Base-by-base conservation (phyloP, 768 basidiomycete genomes). In the Kondoa malvinella region DNA sequence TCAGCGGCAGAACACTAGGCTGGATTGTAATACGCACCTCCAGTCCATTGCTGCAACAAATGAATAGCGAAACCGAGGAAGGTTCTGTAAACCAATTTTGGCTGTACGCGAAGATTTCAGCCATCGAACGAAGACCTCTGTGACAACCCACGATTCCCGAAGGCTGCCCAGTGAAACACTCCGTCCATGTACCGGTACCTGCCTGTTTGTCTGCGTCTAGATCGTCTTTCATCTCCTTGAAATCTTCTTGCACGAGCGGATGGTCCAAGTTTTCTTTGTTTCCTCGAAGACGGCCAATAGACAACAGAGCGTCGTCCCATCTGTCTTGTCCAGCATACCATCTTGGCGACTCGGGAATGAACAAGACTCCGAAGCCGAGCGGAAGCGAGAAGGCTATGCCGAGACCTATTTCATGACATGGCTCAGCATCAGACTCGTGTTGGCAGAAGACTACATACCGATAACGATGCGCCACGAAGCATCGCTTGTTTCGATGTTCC, bases 21-120 rank as follows among this genome's bases (percentile, higher is more conserved):
- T n/a, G n/a, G n/a, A n/a, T n/a, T n/a, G 60, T 16, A 62, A 27
- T 15, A 62, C 21, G 17, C 27, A 15, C 16, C 60, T 21, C 60
- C 60, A 15, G 60, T 62, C 60, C 60, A 62, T 62, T 62, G 60
- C 27, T 62, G 60, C 60, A 62, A 62, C 17, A 62, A 62, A 27
- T 62, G 60, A n/a, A n/a, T n/a, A n/a, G n/a, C n/a, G n/a, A n/a
- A n/a, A n/a, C n/a, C n/a, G n/a, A n/a, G n/a, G n/a, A n/a, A n/a
- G n/a, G n/a, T n/a, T n/a, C n/a, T n/a, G n/a, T n/a, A n/a, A n/a
- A n/a, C n/a, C n/a, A n/a, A n/a, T n/a, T n/a, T n/a, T n/a, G n/a
- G n/a, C n/a, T n/a, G n/a, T n/a, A n/a, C n/a, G n/a, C n/a, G n/a
- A n/a, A n/a, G n/a, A n/a, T n/a, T n/a, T n/a, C n/a, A n/a, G n/a